Base-by-base conservation (phyloP, 768 basidiomycete species). In the Tylopilus sp. region DNA sequence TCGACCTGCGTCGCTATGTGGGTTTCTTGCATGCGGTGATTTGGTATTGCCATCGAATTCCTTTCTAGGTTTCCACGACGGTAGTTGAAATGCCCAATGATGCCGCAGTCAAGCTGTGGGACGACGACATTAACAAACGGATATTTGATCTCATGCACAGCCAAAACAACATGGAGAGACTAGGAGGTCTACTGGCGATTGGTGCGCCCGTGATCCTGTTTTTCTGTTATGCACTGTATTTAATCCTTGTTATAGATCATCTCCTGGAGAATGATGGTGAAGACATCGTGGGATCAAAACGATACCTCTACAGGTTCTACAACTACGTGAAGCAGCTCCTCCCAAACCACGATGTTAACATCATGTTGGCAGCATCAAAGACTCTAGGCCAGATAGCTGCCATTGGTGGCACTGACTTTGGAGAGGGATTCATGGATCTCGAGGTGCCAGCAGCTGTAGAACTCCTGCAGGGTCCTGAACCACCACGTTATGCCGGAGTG, bases 351-450 rank as follows among this genome's bases (percentile, higher is more conserved):
- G 95, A 98, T 67, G 82, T 92, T 62, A 88, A 89, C 67, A 84
- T 99, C 64, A 98, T 98, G 94, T 79, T 94, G 31, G 82, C 88
- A 9, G 92, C 93, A 1, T 92, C 94, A n/a, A 90, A 93, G 67
- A 92, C 91, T 0, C 79, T 94, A 25, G 93, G 93, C 0, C 79
- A 84, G 61, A 95, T 95, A 63, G 88, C 88, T 28, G 80, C 85
- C 51, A 85, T 91, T 23, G 90, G 90, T 20, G 91, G 90, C 3
- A 79, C 82, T 0, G 83, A 85, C 22, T 89, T 95, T 61, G 91
- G 90, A 53, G 91, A 95, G 62, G 77, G 82, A 4, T 93, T 95
- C 62, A 91, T 95, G 80, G 87, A 91, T 57, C 86, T 80, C 53
- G 92, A 97, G 64, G 88, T 95, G 7, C 89, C 85, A 40, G 83